These are phyloP conservation scores for Moniliophthora roreri DNA, from an alignment of 1,284 basidiomycete genomes.

Conservation along the genomic window DNA sequence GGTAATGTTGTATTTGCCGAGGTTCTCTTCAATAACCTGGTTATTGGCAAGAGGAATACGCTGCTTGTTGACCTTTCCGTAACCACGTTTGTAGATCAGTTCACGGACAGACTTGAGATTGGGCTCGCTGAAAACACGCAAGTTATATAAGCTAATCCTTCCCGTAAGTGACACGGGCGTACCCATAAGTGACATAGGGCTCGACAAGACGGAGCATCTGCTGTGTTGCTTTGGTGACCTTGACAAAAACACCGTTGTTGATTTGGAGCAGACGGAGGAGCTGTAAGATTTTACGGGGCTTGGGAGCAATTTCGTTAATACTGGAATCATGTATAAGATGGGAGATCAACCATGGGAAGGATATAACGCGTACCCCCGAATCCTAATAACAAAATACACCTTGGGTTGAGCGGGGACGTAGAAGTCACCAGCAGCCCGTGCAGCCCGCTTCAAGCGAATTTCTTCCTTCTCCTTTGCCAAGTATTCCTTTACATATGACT, in stretches of 20 bases:
- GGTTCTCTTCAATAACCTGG: conserved; percentile 87
- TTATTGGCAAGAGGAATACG: conserved; percentile 96
- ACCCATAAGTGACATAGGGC: conserved; percentile 97
- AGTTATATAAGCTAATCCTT: conserved; percentile 6
- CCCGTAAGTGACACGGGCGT: conserved; percentile 27
- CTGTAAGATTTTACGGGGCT: conserved; percentile 99
- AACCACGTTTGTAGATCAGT: conserved; percentile 99
- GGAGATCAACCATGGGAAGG: not conserved
- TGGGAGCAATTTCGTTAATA: conserved; percentile 99
- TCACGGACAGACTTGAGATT: conserved; percentile 98
- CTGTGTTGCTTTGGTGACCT: conserved; percentile 94
- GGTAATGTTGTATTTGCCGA: conserved; percentile 96
- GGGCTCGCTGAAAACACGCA: conserved; percentile 63
- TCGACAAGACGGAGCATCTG: conserved; percentile 98
- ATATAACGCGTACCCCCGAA: conserved; percentile 76
- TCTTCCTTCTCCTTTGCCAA: conserved; percentile 92
- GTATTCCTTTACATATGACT: conserved; percentile 99
- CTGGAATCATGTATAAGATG: conserved; percentile 37
- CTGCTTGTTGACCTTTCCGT: conserved; percentile 98
- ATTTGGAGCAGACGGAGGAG: conserved; percentile 98
- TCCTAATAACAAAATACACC: conserved; percentile 97
- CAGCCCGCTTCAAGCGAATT: conserved; percentile 92
- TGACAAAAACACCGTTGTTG: conserved; percentile 99
- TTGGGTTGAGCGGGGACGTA: conserved; percentile 97
- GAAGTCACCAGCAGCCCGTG: conserved; percentile 93